Conservation (phyloP, 768 basidiomycete genomes). For the Obba rivulosa region DNA sequence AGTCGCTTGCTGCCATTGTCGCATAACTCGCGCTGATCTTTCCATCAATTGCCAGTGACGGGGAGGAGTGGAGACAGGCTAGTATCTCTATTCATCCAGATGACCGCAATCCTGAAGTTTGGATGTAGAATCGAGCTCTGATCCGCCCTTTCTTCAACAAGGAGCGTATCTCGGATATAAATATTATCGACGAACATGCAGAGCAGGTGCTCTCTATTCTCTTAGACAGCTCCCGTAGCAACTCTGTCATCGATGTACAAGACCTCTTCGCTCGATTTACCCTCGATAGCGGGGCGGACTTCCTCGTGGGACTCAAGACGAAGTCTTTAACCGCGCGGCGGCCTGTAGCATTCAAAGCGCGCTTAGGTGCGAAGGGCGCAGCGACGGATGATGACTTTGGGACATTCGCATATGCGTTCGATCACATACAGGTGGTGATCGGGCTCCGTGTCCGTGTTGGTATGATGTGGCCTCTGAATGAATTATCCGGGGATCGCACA, state of each 20-base stretch:
- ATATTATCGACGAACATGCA: slow-evolving; percentile 18
- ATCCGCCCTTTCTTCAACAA: slow-evolving; percentile 62
- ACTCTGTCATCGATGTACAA: not conserved
- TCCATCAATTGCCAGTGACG: too few relatives aligned
- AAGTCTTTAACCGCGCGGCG: slow-evolving; percentile 31
- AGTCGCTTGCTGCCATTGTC: too few relatives aligned
- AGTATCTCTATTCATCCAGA: too few relatives aligned
- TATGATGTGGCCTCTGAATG: too few relatives aligned
- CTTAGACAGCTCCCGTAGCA: not conserved
- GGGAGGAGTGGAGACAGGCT: too few relatives aligned
- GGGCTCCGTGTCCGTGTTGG: too few relatives aligned
- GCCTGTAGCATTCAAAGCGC: slow-evolving; percentile 30
- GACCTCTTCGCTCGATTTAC: slow-evolving; percentile 30
- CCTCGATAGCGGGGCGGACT: slow-evolving; percentile 49
- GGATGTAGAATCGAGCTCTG: slow-evolving; percentile 42
- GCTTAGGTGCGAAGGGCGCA: slow-evolving; percentile 3
- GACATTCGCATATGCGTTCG: slow-evolving; percentile 36
- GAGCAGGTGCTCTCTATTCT: not conserved
- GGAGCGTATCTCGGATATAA: slow-evolving; percentile 22
- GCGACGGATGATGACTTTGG: slow-evolving; percentile 24
- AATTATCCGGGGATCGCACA: too few relatives aligned
- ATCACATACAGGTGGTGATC: too few relatives aligned
- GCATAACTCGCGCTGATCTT: too few relatives aligned
- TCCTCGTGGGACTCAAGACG: slow-evolving; percentile 42
- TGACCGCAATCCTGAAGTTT: too few relatives aligned